Conservation (phyloP, 345 rosid species). For the Abelmoschus esculentus region DNA sequence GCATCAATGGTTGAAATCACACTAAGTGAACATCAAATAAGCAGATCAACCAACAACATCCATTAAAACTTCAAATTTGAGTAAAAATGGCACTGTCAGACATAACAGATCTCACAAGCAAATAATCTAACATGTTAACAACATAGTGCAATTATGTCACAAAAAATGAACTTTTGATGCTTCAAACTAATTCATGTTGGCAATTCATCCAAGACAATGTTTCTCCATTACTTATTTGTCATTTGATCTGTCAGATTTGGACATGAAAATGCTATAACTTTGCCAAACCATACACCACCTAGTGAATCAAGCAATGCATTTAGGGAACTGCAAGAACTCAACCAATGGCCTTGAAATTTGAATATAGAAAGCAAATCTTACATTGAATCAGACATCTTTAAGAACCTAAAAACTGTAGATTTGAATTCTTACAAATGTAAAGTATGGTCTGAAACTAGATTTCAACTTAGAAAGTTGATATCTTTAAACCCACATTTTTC, state of each 20-base stretch:
- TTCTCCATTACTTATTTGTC: neutral
- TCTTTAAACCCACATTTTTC: neutral
- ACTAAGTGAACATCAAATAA: neutral
- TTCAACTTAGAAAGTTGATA: neutral
- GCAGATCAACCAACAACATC: constrained; percentile 1
- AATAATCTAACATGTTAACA: neutral
- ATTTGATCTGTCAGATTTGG: constrained; percentile 3
- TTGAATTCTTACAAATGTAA: constrained; percentile 16
- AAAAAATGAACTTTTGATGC: neutral
- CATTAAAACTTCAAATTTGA: neutral
- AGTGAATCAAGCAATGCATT: neutral
- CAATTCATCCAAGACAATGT: neutral
- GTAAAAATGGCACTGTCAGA: neutral
- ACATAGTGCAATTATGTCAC: neutral
- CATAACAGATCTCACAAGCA: neutral
- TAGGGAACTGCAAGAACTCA: neutral
- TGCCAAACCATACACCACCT: neutral
- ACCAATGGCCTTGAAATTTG: neutral
- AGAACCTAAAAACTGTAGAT: constrained; percentile 7
- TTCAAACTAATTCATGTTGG: neutral
- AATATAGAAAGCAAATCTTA: neutral
- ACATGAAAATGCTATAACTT: neutral
- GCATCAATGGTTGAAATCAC: constrained; percentile 11
- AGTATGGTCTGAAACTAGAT: neutral
- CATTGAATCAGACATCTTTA: neutral